Base-by-base conservation (phyloP, 1,284 basidiomycete species). In the Ceratobasidium sp. region DNA sequence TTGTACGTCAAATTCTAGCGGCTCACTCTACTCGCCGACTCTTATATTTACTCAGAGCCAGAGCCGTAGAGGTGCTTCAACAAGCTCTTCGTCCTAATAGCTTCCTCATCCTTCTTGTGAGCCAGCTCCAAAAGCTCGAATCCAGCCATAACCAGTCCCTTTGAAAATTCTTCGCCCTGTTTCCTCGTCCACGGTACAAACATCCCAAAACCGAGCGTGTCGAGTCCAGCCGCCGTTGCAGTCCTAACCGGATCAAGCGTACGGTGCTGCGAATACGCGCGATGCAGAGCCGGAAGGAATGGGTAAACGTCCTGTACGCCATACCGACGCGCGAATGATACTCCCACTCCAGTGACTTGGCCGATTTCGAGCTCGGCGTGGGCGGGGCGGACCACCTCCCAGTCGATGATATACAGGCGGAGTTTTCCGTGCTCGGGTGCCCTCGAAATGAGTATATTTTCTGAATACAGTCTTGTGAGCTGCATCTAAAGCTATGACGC, bases 391-490 rank as follows among this genome's bases (percentile, higher is more conserved):
- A 13, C 30, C 13, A 61, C n/a, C 38, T 61, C 58, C 58, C 58
- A 61, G 23, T 61, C 58, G 38, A 61, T 38, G 41, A 61, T 13
- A n/a, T 61, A 61, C n/a, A 61, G n/a, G n/a, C 58, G 58, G 23
- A 61, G 23, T 43, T 28, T 49, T 9, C 23, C 38, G 41, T 61
- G 55, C 14, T 58, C 38, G 14, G 58, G 41, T 6, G 38, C n/a
- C n/a, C 41, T 32, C 14, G 32, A 43, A 43, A 61, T 14, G 13
- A 21, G 38, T 23, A 61, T 46, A n/a, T 61, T 61, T 7, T 44
- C 58, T 61, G 46, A 18, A 6, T 23, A 23, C 46, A 18, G 21
- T 49, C 4, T 44, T 4, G 46, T 4, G 46, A 23, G 4, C 6
- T 14, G 46, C 16, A 49, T 49, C 46, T 18, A 4, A 38, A 5